A percentile compares a stretch with the other conserved stretches of the same genome.
Conservation (phyloP, 1,284 basidiomycete species). For the Fomes fomentarius region DNA sequence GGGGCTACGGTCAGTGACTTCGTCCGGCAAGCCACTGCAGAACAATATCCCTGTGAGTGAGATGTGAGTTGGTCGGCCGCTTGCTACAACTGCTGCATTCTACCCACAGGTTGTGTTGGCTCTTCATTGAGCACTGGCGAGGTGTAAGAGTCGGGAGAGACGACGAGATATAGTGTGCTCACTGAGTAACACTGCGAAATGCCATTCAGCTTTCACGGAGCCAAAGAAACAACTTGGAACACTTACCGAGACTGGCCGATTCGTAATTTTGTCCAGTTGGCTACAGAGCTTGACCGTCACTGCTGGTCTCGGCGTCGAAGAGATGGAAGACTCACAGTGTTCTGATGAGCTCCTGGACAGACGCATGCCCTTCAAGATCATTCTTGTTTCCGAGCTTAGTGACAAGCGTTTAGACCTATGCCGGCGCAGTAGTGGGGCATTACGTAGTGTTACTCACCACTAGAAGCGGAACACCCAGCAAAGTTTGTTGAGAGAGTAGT, state of each 20-base stretch:
- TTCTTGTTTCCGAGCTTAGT: conserved; percentile 92
- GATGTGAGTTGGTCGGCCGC: background rate
- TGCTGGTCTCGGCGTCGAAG: background rate
- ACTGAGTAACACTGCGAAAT: conserved; percentile 77
- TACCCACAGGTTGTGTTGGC: conserved; percentile 86
- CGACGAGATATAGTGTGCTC: conserved; percentile 31
- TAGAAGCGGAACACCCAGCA: conserved; percentile 84
- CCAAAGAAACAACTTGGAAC: background rate
- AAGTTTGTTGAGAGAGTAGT: conserved; percentile 73
- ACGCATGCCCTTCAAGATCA: conserved; percentile 80
- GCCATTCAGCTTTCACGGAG: conserved; percentile 11
- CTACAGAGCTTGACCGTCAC: conserved; percentile 38
- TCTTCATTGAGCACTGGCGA: conserved; percentile 88
- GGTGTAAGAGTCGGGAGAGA: conserved; percentile 23
- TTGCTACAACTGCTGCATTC: background rate
- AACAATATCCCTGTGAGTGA: conserved; percentile 62
- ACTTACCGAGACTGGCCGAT: conserved; percentile 84
- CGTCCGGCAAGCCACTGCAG: conserved; percentile 71
- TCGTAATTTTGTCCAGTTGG: conserved; percentile 82
- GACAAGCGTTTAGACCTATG: no score
- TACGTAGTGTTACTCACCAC: conserved; percentile 57
- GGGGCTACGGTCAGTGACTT: conserved; percentile 57
- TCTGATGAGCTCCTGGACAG: conserved; percentile 83
- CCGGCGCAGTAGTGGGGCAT: conserved; percentile 2
- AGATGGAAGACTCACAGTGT: conserved; percentile 62